Evolutionary conservation across 768 basidiomycete species (phyloP).

Genomic region (Leccinum obscurum): DNA sequence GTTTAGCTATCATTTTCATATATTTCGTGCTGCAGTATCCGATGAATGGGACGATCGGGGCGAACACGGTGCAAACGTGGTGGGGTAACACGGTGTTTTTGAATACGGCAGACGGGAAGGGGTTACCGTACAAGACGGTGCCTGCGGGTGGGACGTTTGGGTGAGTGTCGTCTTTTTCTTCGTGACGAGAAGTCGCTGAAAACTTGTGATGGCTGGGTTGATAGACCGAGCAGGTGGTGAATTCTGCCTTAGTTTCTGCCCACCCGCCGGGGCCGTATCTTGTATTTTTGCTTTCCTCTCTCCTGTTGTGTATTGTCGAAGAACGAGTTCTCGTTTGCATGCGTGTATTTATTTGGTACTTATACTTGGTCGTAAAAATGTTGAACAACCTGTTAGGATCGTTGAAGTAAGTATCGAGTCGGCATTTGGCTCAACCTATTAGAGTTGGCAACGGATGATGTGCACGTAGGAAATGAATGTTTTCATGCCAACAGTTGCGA

Average conservation of each 20-base stretch:
- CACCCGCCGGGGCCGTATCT: neutral
- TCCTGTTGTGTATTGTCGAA: conserved; percentile 46
- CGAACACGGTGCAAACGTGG: conserved; percentile 55
- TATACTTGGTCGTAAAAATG: neutral
- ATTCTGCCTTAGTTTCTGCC: neutral
- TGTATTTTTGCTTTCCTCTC: conserved; percentile 39
- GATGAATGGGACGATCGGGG: conserved; percentile 56
- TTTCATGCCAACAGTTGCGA: no score
- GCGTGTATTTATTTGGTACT: neutral
- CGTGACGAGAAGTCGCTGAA: conserved; percentile 1
- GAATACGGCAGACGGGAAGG: conserved; percentile 24
- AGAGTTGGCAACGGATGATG: no score
- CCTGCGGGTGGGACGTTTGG: conserved; percentile 27
- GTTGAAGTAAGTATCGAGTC: no score
- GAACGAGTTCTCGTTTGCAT: neutral
- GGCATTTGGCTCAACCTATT: no score
- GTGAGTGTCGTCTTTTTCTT: conserved; percentile 17
- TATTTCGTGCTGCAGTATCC: conserved; percentile 69
- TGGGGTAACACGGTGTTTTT: conserved; percentile 61
- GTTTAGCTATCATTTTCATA: conserved; percentile 52
- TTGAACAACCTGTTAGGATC: no score
- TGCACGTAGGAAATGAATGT: no score
- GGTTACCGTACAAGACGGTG: conserved; percentile 12
- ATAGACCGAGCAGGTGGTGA: conserved; percentile 16
- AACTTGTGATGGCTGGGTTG: neutral